Conservation (phyloP, 2,329 filamentous ascomycete genomes). For the Colletotrichum sp. region DNA sequence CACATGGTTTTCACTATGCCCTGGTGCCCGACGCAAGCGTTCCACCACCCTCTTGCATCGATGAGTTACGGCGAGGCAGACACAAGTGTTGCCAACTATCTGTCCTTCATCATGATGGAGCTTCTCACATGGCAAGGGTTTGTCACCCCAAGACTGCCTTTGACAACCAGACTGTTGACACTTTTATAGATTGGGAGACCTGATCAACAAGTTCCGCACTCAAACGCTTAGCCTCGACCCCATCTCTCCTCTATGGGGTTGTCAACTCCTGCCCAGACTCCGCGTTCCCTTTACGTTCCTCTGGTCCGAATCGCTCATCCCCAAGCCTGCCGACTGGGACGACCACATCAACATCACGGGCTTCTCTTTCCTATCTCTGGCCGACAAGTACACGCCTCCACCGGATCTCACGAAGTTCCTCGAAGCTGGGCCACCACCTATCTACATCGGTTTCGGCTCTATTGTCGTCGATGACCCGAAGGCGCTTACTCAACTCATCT, state of each 20-base stretch:
- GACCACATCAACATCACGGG: slow-evolving; percentile 64
- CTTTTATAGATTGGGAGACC: slow-evolving; percentile 60
- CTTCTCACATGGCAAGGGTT: slow-evolving; percentile 77
- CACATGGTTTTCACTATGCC: slow-evolving; percentile 70
- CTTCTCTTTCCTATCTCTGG: slow-evolving; percentile 64
- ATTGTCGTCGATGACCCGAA: slow-evolving; percentile 70
- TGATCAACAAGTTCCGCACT: slow-evolving; percentile 73
- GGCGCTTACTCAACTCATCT: slow-evolving; percentile 60
- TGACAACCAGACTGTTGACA: background rate
- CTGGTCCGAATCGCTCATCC: slow-evolving; percentile 71
- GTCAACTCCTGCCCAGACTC: slow-evolving; percentile 66
- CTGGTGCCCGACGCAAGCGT: slow-evolving; percentile 72
- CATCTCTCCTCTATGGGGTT: slow-evolving; percentile 70
- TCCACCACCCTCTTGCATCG: slow-evolving; percentile 72
- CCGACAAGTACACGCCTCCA: slow-evolving; percentile 57
- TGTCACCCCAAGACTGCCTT: background rate
- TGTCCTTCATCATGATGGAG: slow-evolving; percentile 73
- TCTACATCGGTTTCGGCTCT: slow-evolving; percentile 72
- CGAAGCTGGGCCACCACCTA: slow-evolving; percentile 59
- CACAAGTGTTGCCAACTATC: slow-evolving; percentile 66
- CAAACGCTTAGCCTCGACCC: slow-evolving; percentile 67
- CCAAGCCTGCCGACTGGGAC: slow-evolving; percentile 69
- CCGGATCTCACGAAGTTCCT: slow-evolving; percentile 61
- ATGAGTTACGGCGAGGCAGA: slow-evolving; percentile 64
- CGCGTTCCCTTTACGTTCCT: slow-evolving; percentile 73